Percentiles rank a stretch among this genome's conserved stretches.
These are phyloP conservation scores for Aspergillus tanneri DNA, from an alignment of 2,329 filamentous ascomycete genomes.

Conservation along the genomic window DNA sequence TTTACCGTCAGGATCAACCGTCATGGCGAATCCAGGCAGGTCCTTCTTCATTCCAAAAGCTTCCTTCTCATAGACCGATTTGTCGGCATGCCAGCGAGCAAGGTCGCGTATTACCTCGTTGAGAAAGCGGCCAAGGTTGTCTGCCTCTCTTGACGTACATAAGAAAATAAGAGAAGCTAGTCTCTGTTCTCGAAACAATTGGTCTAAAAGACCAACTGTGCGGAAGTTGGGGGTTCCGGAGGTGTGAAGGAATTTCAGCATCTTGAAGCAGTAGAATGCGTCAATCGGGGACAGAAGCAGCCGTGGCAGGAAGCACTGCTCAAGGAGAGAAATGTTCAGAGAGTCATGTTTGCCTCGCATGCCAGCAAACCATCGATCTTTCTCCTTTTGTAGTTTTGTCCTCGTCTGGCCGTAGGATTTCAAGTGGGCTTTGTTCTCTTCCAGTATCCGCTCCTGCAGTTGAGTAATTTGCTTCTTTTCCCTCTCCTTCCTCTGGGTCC, in stretches of 20 bases:
- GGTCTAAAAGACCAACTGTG: slow-evolving; percentile 77
- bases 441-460: slow-evolving; percentile 66
- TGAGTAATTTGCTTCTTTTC: slow-evolving; percentile 69
- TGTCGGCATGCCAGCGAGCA: slow-evolving; percentile 78
- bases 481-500: slow-evolving; percentile 65
- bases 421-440: slow-evolving; percentile 70
- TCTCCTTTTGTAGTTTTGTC: slow-evolving; percentile 70
- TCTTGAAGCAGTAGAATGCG: slow-evolving; percentile 81
- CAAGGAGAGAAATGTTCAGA: slow-evolving; percentile 74
- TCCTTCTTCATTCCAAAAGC: slow-evolving; percentile 66
- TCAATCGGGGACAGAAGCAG: slow-evolving; percentile 80
- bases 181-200: slow-evolving; percentile 79
- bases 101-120: slow-evolving; percentile 79
- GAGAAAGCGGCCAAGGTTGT: slow-evolving; percentile 89
- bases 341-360: slow-evolving; percentile 62
- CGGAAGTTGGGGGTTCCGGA: slow-evolving; percentile 83
- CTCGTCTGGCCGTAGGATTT: slow-evolving; percentile 66
- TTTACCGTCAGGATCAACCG: slow-evolving; percentile 68
- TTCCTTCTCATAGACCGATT: slow-evolving; percentile 74
- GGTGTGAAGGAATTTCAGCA: slow-evolving; percentile 84
- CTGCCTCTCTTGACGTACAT: slow-evolving; percentile 85
- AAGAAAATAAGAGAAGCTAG: slow-evolving; percentile 81
- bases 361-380: slow-evolving; percentile 72
- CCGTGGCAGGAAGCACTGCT: slow-evolving; percentile 89
- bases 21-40: slow-evolving; percentile 75